phyloP scores from a whole-genome alignment of 441 rosid species.

The Jatropha podagrica region DNA sequence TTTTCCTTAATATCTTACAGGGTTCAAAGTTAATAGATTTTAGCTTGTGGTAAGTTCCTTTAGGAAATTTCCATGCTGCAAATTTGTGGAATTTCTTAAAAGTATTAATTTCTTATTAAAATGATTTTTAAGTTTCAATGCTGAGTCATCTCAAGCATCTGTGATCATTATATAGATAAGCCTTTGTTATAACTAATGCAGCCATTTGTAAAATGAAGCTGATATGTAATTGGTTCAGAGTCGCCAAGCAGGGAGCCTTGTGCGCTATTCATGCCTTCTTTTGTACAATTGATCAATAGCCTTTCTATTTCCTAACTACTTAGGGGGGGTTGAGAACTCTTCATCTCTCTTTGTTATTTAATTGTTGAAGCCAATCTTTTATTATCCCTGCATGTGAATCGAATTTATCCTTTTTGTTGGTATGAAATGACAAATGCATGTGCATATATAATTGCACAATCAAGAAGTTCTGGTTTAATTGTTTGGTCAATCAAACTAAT shows the following conservation, averaged over 20 bases:
- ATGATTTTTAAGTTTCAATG: neutral
- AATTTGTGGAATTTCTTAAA: neutral
- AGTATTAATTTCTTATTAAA: neutral
- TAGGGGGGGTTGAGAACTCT: constrained; percentile 4
- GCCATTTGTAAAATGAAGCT: neutral
- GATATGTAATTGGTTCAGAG: neutral
- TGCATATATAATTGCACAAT: neutral
- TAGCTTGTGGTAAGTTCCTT: too few species aligned
- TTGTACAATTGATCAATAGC: neutral
- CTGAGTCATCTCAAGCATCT: neutral
- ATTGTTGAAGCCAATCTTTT: neutral
- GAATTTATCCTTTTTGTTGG: neutral
- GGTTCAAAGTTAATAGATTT: neutral
- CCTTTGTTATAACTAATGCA: constrained; percentile 10
- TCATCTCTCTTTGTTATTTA: neutral
- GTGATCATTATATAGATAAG: neutral
- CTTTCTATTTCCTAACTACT: constrained; percentile 10
- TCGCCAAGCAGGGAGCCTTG: neutral
- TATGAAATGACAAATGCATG: neutral
- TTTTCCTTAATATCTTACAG: neutral
- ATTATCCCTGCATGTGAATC: neutral
- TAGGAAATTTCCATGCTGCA: neutral
- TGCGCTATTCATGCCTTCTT: neutral
- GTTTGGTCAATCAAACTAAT: constrained; percentile 16
- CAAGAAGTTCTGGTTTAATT: neutral